Conservation (phyloP, 352 stramenopile genomes). For the Aphanomyces cochlioides region DNA sequence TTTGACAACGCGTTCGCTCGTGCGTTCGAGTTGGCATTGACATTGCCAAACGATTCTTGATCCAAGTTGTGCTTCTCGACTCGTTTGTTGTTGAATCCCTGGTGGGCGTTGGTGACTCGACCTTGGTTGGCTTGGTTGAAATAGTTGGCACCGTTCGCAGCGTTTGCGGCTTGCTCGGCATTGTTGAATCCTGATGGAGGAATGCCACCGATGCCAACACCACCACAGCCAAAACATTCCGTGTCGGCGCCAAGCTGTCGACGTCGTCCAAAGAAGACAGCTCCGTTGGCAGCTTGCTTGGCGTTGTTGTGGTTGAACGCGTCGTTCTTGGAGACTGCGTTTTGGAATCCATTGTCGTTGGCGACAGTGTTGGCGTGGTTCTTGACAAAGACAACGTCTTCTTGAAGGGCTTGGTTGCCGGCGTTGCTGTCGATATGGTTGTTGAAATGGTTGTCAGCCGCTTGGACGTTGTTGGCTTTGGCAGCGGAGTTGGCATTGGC, state of each 20-base stretch:
- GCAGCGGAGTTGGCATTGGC: background rate
- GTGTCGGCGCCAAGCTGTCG: background rate
- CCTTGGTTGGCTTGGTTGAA: constrained; percentile 14
- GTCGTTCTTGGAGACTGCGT: constrained; percentile 17
- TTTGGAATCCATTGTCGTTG: constrained; percentile 18
- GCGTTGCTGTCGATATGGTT: constrained; percentile 23
- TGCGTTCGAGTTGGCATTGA: constrained; percentile 19
- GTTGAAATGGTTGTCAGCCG: constrained; percentile 6
- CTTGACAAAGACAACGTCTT: constrained; percentile 1
- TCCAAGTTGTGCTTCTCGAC: constrained; percentile 12
- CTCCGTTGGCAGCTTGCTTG: background rate
- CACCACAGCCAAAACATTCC: background rate
- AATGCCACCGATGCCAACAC: background rate
- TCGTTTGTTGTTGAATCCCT: constrained; percentile 2
- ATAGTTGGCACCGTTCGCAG: constrained; percentile 8
- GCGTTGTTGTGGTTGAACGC: constrained; percentile 3
- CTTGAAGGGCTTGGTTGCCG: constrained; percentile 6
- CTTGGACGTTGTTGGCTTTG: constrained; percentile 8
- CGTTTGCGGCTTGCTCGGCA: background rate
- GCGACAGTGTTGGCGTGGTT: constrained; percentile 5
- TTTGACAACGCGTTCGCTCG: background rate
- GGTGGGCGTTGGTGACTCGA: background rate
- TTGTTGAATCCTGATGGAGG: constrained; percentile 3
- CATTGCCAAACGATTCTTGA: constrained; percentile 4
- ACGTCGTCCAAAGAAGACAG: constrained; percentile 7